Conservation (phyloP, 2,329 filamentous ascomycete species). For the Onygenales sp. region DNA sequence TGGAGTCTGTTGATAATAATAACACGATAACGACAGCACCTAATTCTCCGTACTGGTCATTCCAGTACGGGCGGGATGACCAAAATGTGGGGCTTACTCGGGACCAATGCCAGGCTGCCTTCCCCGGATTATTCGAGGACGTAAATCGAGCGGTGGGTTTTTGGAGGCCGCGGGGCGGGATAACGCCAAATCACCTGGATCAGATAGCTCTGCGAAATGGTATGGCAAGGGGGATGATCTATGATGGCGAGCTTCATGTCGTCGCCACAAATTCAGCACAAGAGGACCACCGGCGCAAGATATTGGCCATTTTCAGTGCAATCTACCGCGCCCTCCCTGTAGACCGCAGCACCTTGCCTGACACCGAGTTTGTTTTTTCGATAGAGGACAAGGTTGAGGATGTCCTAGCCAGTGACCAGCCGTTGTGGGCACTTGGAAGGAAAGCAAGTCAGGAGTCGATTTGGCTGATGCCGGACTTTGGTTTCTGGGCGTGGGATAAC, state of each 20-base stretch:
- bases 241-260: conserved; percentile 24
- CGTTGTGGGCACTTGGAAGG: conserved; percentile 37
- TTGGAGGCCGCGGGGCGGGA: conserved; percentile 19
- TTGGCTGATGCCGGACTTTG: conserved; percentile 46
- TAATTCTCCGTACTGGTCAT: conserved; percentile 19
- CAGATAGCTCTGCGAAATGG: conserved; percentile 19
- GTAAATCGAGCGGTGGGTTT: conserved; percentile 20
- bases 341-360: conserved; percentile 28
- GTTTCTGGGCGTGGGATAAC: conserved; percentile 42
- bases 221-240: conserved; percentile 27
- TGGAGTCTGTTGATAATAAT: conserved; percentile 9
- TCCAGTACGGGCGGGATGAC: conserved; percentile 23
- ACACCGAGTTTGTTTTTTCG: conserved; percentile 36
- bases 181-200: conserved; percentile 21
- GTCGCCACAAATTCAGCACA: conserved; percentile 20
- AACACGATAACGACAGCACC: conserved; percentile 6
- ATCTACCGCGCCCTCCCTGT: conserved; percentile 39
- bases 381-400: conserved; percentile 36
- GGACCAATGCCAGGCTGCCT: conserved; percentile 22
- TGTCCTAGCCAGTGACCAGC: conserved; percentile 15
- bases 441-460: conserved; percentile 30
- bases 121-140: conserved; percentile 30
- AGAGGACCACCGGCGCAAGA: conserved; percentile 30
- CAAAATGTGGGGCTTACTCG: conserved; percentile 20
- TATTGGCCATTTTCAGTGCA: conserved; percentile 35